Evolutionary conservation across 106 monocot species (phyloP).

Genomic region (Apostasia ramifera): DNA sequence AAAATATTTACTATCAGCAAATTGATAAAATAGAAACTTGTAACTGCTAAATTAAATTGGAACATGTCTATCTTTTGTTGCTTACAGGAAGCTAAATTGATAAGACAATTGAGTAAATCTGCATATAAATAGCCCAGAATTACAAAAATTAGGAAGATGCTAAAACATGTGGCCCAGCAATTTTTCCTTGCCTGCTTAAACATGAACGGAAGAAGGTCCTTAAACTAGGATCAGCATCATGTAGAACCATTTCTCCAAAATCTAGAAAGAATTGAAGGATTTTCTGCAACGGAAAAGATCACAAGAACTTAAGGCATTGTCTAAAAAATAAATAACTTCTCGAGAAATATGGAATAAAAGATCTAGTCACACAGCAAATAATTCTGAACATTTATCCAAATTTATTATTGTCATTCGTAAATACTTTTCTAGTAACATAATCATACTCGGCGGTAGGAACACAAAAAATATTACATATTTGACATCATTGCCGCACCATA

Average conservation of each 20-base stretch:
- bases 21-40: neutral
- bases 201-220: conserved; percentile 81
- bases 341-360: neutral
- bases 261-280: conserved; percentile 96
- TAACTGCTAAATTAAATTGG: neutral
- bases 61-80: neutral
- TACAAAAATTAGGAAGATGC: neutral
- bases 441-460: too few relatives aligned
- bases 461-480: too few relatives aligned
- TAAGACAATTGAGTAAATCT: neutral
- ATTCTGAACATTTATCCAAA: too few relatives aligned
- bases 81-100: neutral
- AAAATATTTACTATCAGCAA: too few relatives aligned
- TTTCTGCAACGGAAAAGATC: conserved; percentile 35
- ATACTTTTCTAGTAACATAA: too few relatives aligned
- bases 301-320: neutral
- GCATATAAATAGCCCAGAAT: too few relatives aligned
- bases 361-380: too few relatives aligned
- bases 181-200: conserved; percentile 64
- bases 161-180: neutral
- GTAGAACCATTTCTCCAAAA: conserved; percentile 90
- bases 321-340: neutral
- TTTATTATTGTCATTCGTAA: too few relatives aligned
- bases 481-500: too few relatives aligned
- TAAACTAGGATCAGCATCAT: conserved; percentile 86